Base-by-base conservation (phyloP, 139 green algal genomes). In the Desmodesmus armatus region DNA sequence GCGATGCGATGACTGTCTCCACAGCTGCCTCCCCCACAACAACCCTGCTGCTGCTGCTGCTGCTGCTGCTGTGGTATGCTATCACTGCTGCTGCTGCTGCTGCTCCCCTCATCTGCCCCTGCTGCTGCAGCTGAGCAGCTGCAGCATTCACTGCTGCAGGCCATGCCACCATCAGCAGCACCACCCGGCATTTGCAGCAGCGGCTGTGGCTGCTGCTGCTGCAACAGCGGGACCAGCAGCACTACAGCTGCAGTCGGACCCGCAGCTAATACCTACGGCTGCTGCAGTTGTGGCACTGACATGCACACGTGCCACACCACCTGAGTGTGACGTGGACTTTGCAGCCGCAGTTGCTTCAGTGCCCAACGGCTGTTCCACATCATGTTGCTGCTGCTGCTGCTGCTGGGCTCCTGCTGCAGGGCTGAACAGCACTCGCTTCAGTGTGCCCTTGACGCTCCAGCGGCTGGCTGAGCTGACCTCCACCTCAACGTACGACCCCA, bases 401-500 rank as follows among this genome's bases (percentile, higher is more conserved):
- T 72, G 63, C 41, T 40, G 63, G 63, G 17, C 63, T 31, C 63
- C 63, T 19, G 41, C 63, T 72, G 63, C 63, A 72, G 63, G 63
- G 33, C 63, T 72, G 63, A 43, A 72, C 6, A 72, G 11, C 6
- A 72, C 63, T 31, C 41, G 63, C 23, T 29, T 62, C 53, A 82
- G 51, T 41, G 33, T 80, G 0, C 92, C 95, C 11, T 86, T 91
- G 5, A 96, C 94, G 0, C 83, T 93, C 95, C 95, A 98, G 13
- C 95, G 83, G 5, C 78, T 87, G 2, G 90, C 87, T 1, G 85
- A 87, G 4, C 41, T 87, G 17, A 98, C 90, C 29, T 77, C 43
- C 2, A 91, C 95, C 27, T 93, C 81, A 5, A 96, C 94, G 29
- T 94, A 89, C 65, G 76, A 87, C 2, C 95, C 95, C 93, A 98